Conservation (phyloP, 495 filamentous ascomycete genomes). For the Talaromyces proteolyticus region DNA sequence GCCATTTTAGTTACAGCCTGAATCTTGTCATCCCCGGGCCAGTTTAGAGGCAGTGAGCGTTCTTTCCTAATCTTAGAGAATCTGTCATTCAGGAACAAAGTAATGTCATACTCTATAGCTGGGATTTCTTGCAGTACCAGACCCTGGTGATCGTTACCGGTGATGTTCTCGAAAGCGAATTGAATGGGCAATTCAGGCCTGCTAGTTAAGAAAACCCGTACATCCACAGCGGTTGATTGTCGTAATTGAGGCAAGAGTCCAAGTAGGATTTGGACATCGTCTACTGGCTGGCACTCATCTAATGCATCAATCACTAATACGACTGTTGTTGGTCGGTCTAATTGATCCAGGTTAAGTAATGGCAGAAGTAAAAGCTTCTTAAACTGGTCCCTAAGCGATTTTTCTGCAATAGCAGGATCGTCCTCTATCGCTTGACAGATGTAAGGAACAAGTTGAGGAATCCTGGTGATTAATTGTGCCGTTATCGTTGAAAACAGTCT, state of each 20-base stretch:
- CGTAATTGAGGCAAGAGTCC: constrained; percentile 12
- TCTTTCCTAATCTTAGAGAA: not conserved
- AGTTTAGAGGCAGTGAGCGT: not conserved
- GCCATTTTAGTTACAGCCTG: constrained; percentile 11
- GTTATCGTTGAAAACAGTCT: constrained; percentile 36
- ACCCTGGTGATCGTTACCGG: not conserved
- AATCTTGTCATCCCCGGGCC: not conserved
- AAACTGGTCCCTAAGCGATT: constrained; percentile 31
- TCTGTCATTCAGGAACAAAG: not conserved
- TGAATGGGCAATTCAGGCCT: not conserved
- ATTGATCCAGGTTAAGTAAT: constrained; percentile 5
- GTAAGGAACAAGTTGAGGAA: constrained; percentile 12
- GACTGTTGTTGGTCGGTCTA: constrained; percentile 8
- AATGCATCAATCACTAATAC: constrained; percentile 48
- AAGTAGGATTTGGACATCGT: constrained; percentile 25
- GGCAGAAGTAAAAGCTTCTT: constrained; percentile 33
- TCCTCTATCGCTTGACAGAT: constrained; percentile 24
- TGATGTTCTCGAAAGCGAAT: not conserved
- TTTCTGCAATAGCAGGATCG: constrained; percentile 18
- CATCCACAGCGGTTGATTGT: no score
- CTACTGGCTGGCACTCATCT: constrained; percentile 42
- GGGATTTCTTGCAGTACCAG: not conserved
- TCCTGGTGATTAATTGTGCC: constrained; percentile 19
- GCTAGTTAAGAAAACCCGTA: not conserved
- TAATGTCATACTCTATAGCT: not conserved